Conservation (phyloP, 306 rosid genomes). For the Fragaria vesca region DNA sequence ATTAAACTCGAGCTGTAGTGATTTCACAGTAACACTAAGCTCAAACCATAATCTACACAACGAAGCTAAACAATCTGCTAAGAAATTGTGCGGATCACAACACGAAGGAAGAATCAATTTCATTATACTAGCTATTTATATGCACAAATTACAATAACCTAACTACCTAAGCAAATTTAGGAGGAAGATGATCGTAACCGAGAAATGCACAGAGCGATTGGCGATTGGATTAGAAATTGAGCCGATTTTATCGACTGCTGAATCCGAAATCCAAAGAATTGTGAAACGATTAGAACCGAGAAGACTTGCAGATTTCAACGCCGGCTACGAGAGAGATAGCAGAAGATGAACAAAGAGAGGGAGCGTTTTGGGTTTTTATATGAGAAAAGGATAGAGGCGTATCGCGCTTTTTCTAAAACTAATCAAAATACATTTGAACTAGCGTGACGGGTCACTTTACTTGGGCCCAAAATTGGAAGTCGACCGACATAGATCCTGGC, state of each 20-base stretch:
- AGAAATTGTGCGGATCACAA: neutral
- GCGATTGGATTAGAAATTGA: neutral
- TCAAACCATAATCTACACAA: neutral
- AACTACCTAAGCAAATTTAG: neutral
- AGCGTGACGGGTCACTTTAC: no score
- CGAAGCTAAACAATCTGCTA: neutral
- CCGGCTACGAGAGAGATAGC: constrained; percentile 13
- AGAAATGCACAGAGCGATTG: neutral
- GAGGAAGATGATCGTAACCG: neutral
- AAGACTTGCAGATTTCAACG: neutral
- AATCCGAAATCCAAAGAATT: neutral
- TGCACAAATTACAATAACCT: constrained; percentile 5
- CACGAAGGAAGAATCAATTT: constrained; percentile 6
- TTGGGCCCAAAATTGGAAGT: no score
- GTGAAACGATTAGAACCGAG: neutral
- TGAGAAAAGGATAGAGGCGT: no score
- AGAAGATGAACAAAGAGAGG: neutral
- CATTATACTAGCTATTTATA: constrained; percentile 8
- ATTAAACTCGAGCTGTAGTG: neutral
- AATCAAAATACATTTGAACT: no score
- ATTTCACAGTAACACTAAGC: neutral
- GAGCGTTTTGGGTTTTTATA: no score
- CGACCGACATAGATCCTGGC: no score
- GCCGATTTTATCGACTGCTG: neutral
- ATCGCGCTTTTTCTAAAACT: no score